phyloP scores from a whole-genome alignment of 192 early-diverging fungal species.

The Physocladia obscura region DNA sequence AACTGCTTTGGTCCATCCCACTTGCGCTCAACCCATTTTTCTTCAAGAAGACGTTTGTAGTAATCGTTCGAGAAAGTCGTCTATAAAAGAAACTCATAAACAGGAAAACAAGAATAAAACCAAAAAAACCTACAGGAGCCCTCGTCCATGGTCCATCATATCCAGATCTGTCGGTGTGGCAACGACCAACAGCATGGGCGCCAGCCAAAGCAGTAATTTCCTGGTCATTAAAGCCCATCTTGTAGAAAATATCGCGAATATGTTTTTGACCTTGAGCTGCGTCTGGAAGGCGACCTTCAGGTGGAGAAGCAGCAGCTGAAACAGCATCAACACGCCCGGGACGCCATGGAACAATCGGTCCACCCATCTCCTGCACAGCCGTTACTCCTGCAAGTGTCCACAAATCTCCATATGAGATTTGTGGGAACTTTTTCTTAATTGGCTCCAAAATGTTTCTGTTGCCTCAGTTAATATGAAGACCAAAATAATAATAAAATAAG shows the following conservation, averaged over 20 bases:
- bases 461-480: neutral
- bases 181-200: conserved; percentile 69
- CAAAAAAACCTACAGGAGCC: conserved; percentile 33
- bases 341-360: conserved; percentile 65
- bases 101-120: conserved; percentile 29
- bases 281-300: conserved; percentile 73
- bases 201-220: conserved; percentile 73
- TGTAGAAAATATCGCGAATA: conserved; percentile 62
- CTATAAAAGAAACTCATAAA: conserved; percentile 31
- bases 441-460: conserved; percentile 50
- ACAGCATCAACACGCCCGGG: conserved; percentile 45
- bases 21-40: conserved; percentile 80
- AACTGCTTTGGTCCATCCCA: conserved; percentile 85
- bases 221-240: conserved; percentile 73
- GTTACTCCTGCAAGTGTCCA: conserved; percentile 73
- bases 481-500: too few species aligned
- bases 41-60: conserved; percentile 67
- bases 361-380: conserved; percentile 69
- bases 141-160: conserved; percentile 59
- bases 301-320: conserved; percentile 36
- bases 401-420: conserved; percentile 71
- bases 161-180: conserved; percentile 70
- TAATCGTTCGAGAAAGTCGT: conserved; percentile 88
- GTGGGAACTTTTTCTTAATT: conserved; percentile 59
- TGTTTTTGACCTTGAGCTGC: conserved; percentile 57